A percentile compares a stretch with the other conserved stretches of the same genome.
Evolutionary conservation across 176 grass and related monocot genomes (phyloP).

Genomic region (Aechmea fasciata): DNA sequence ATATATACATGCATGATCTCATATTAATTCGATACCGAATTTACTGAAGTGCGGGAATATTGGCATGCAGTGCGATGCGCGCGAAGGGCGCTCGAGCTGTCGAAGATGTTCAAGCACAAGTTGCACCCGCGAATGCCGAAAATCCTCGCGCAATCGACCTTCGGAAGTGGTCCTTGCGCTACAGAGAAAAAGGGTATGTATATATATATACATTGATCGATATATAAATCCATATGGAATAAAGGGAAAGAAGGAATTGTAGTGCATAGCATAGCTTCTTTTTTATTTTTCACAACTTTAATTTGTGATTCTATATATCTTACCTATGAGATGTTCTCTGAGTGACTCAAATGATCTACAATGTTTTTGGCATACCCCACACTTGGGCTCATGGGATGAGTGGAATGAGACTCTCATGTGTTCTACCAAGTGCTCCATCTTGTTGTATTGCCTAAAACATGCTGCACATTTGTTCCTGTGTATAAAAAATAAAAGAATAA

Average conservation of each 20-base stretch:
- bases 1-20: no score
- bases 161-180: constrained; percentile 62
- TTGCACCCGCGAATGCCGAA: constrained; percentile 57
- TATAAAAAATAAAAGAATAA: neutral
- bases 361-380: constrained; percentile 72
- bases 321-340: constrained; percentile 89
- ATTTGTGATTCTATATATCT: neutral
- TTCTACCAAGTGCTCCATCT: constrained; percentile 86
- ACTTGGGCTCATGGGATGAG: constrained; percentile 72
- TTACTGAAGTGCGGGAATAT: constrained; percentile 31
- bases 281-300: no score
- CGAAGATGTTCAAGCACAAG: constrained; percentile 73
- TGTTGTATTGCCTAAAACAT: constrained; percentile 83
- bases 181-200: neutral
- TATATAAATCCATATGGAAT: no score
- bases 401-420: constrained; percentile 84
- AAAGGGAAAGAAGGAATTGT: no score
- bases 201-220: no score
- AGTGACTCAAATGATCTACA: constrained; percentile 88
- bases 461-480: constrained; percentile 88
- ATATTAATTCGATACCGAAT: no score
- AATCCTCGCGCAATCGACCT: constrained; percentile 61
- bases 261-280: no score
- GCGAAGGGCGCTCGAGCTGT: constrained; percentile 42
- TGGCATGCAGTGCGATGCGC: constrained; percentile 60